phyloP scores from a whole-genome alignment of 2,329 filamentous ascomycete species.

The Penicillium sp. region DNA sequence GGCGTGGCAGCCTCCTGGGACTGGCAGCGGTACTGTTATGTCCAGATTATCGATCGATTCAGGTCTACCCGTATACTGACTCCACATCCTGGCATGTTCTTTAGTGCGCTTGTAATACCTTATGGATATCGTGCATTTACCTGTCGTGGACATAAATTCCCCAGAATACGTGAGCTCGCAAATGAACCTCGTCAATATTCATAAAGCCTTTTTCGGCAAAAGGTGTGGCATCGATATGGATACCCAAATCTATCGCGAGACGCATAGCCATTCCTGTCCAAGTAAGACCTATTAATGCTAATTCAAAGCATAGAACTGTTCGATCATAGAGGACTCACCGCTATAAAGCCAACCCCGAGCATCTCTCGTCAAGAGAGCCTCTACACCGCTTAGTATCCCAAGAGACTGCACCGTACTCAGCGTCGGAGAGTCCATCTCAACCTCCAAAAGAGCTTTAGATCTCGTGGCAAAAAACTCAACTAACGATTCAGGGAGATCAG shows the following conservation, averaged over 20 bases:
- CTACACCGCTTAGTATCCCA: constrained; percentile 22
- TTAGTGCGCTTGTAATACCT: too few species aligned
- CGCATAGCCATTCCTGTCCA: constrained; percentile 22
- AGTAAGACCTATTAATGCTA: too few species aligned
- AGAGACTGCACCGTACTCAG: constrained; percentile 27
- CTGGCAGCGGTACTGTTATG: constrained; percentile 12
- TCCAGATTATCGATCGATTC: constrained; percentile 22
- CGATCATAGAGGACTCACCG: too few species aligned
- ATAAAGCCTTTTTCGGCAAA: not conserved
- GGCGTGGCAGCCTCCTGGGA: not conserved
- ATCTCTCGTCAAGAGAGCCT: constrained; percentile 23
- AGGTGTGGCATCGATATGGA: constrained; percentile 1
- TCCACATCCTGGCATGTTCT: constrained; percentile 19
- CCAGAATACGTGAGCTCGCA: not conserved
- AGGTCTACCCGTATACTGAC: constrained; percentile 22
- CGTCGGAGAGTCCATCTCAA: constrained; percentile 25
- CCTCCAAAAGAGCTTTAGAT: constrained; percentile 24
- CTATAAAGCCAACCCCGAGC: constrained; percentile 28
- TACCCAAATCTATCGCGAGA: constrained; percentile 17
- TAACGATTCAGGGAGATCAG: constrained; percentile 7
- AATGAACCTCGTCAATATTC: not conserved
- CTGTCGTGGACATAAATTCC: constrained; percentile 1
- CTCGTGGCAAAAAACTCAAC: constrained; percentile 22
- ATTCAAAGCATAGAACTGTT: too few species aligned
- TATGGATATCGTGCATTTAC: not conserved